These are phyloP conservation scores for Boletus insuetus DNA, from an alignment of 768 basidiomycete genomes.

Conservation along the genomic window DNA sequence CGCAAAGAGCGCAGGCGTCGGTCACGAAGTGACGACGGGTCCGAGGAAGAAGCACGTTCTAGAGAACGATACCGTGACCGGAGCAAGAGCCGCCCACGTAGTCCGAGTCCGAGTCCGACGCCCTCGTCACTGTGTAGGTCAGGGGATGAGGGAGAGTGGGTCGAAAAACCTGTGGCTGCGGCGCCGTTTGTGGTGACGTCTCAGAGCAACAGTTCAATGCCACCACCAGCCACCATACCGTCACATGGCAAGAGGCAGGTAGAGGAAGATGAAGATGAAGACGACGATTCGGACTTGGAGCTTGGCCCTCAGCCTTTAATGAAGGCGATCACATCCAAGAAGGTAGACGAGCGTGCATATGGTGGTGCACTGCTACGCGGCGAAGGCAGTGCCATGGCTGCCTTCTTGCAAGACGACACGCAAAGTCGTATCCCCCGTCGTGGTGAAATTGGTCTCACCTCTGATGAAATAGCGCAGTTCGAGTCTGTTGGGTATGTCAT, in stretches of 20 bases:
- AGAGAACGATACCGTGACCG: conserved; percentile 26
- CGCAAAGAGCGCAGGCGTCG: conserved; percentile 37
- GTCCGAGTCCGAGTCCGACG: conserved; percentile 33
- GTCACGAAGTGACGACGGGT: conserved; percentile 35
- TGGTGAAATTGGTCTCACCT: conserved; percentile 94
- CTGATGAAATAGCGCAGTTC: conserved; percentile 82
- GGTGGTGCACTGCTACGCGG: conserved; percentile 89
- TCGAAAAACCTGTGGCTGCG: conserved; percentile 49
- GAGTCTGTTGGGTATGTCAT: conserved; percentile 96
- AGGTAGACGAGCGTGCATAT: conserved; percentile 80
- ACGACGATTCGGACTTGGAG: conserved; percentile 56
- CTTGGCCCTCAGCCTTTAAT: conserved; percentile 75
- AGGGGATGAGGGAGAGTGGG: conserved; percentile 64
- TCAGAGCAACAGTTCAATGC: conserved; percentile 21
- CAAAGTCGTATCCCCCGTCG: conserved; percentile 91
- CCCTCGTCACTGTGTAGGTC: conserved; percentile 29
- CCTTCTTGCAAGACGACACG: conserved; percentile 84
- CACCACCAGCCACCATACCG: conserved; percentile 21
- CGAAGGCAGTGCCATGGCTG: conserved; percentile 98
- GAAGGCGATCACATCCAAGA: conserved; percentile 44
- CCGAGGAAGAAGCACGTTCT: conserved; percentile 34
- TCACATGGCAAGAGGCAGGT: conserved; percentile 11
- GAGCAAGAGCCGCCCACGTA: conserved; percentile 35
- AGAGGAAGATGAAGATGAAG: conserved; percentile 31
- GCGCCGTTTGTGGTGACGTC: conserved; percentile 26